Conservation (phyloP, 2,329 filamentous ascomycete genomes). For the Graphium sp. region DNA sequence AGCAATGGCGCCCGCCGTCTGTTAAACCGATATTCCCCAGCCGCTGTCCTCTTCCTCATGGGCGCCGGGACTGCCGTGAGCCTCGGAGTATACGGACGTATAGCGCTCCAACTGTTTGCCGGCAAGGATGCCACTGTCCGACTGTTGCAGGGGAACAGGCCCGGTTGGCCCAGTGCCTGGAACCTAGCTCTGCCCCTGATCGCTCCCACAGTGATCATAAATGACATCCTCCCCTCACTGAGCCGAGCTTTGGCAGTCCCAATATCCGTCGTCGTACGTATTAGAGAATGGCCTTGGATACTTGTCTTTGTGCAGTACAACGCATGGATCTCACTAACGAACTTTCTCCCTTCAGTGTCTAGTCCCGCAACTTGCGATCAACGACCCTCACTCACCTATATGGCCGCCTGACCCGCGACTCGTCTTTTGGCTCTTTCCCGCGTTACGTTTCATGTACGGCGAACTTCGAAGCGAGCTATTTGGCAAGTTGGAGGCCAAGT, state of each 20-base stretch:
- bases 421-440: slow-evolving; percentile 31
- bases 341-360: background rate
- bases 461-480: slow-evolving; percentile 27
- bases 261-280: slow-evolving; percentile 7
- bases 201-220: slow-evolving; percentile 25
- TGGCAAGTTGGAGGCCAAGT: slow-evolving; percentile 25
- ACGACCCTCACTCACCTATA: slow-evolving; percentile 23
- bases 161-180: slow-evolving; percentile 6
- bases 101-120: slow-evolving; percentile 32
- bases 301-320: slow-evolving; percentile 16
- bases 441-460: slow-evolving; percentile 24
- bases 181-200: slow-evolving; percentile 22
- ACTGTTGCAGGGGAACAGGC: slow-evolving; percentile 18
- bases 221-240: slow-evolving; percentile 23
- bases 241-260: slow-evolving; percentile 21
- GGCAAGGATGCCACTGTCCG: slow-evolving; percentile 24
- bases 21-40: slow-evolving; percentile 37
- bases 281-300: background rate
- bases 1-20: slow-evolving; percentile 39
- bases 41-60: slow-evolving; percentile 36
- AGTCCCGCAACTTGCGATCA: slow-evolving; percentile 11
- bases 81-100: slow-evolving; percentile 33
- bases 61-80: slow-evolving; percentile 31
- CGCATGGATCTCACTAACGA: slow-evolving; percentile 8
- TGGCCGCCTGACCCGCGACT: slow-evolving; percentile 39